phyloP scores from a whole-genome alignment of 2,329 filamentous ascomycete genomes.

The Sclerotinia glacialis region DNA sequence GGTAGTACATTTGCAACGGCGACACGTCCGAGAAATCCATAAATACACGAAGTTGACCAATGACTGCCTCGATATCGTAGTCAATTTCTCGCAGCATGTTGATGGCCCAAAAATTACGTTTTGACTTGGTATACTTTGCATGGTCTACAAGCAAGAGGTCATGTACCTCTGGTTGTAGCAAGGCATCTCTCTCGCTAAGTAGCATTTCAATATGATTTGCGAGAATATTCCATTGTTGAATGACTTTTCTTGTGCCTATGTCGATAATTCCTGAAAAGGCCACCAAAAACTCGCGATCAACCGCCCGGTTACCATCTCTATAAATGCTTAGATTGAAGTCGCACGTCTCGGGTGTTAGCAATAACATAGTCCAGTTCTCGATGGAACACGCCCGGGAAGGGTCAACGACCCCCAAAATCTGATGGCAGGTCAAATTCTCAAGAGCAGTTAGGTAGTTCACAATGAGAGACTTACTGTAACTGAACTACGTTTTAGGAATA shows the following conservation, averaged over 20 bases:
- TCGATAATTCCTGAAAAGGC: not conserved
- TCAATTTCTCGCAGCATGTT: not conserved
- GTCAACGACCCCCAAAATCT: not conserved
- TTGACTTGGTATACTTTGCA: not conserved
- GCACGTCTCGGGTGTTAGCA: not conserved
- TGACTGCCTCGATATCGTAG: not conserved
- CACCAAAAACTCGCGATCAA: not conserved
- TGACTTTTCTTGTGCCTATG: not conserved
- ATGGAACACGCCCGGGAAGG: accelerated
- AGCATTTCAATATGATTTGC: not conserved
- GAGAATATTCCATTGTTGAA: not conserved
- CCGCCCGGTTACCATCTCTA: not conserved
- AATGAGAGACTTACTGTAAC: not conserved
- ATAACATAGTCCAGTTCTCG: not conserved
- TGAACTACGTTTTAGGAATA: not conserved
- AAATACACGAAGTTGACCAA: not conserved
- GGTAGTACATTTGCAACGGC: accelerated
- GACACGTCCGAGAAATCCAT: not conserved
- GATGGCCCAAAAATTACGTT: not conserved
- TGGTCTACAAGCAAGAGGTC: not conserved
- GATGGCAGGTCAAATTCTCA: accelerated
- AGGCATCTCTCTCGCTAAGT: not conserved
- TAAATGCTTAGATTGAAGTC: accelerated
- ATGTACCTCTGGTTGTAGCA: not conserved
- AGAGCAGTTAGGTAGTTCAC: not conserved